These are phyloP conservation scores for Corinectria fuckeliana DNA, from an alignment of 2,329 filamentous ascomycete genomes.

Conservation along the genomic window DNA sequence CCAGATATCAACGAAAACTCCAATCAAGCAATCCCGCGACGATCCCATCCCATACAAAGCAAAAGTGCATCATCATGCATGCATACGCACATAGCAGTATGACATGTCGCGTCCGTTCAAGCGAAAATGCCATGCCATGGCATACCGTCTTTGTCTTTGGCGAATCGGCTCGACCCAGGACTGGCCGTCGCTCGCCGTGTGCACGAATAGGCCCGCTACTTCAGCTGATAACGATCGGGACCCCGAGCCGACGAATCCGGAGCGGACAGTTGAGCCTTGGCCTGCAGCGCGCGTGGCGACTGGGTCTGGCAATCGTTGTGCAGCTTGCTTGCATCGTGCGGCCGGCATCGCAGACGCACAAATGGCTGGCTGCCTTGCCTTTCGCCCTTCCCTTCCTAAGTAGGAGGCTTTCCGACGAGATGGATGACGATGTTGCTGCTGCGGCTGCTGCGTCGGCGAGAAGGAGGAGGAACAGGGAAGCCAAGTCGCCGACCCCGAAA, in stretches of 20 bases:
- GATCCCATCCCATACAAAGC: neutral
- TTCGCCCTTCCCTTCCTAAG: neutral
- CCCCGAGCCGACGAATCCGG: slow-evolving; percentile 7
- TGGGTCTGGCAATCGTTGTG: too few species aligned
- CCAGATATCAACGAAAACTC: neutral
- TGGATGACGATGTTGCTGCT: neutral
- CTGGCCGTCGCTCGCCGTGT: too few species aligned
- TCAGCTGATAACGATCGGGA: neutral
- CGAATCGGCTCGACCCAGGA: too few species aligned
- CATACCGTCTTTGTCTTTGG: slow-evolving; percentile 10
- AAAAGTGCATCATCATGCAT: neutral
- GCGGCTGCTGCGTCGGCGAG: too few species aligned
- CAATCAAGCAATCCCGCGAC: too few species aligned
- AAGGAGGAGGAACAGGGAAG: too few species aligned
- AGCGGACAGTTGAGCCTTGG: neutral
- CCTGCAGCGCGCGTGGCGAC: slow-evolving; percentile 11
- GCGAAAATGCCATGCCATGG: neutral
- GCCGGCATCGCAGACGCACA: neutral
- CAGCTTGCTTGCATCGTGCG: too few species aligned
- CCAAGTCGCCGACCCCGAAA: too few species aligned
- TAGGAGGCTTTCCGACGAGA: too few species aligned
- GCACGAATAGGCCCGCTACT: neutral
- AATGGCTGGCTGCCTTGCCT: neutral
- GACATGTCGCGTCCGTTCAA: neutral
- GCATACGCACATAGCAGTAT: too few species aligned